Base-by-base conservation (phyloP, 1,284 basidiomycete species). In the Trametes polyzona region DNA sequence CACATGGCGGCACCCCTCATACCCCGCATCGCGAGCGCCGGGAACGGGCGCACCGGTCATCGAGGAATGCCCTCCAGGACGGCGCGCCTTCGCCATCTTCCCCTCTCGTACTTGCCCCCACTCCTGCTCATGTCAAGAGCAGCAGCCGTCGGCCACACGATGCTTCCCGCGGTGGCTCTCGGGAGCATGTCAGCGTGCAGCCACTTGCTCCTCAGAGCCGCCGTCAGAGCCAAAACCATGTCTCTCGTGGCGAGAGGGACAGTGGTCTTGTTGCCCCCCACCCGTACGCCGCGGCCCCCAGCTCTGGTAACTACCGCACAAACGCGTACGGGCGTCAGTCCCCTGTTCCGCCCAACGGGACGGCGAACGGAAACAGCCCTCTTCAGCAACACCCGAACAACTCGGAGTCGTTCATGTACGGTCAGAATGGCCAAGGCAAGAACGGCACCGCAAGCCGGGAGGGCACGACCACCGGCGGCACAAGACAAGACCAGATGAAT, bases 241-340 rank as follows among this genome's bases (percentile, higher is more conserved):
- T 61, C 5, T 26, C 66, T 3, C 67, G 69, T 23, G 67, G 55
- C 4, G 65, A 68, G 35, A 61, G 83, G 37, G 83, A 82, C 26
- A 71, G 72, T 30, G 77, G 74, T 2, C 74, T 87, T 39, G 72
- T 78, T n/a, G 73, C 80, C 6, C 77, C 82, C 30, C 88, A 90
- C 67, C 88, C 88, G 24, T 90, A 90, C 54, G 88, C 87, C 6
- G 76, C 80, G 35, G 80, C 83, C 10, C 82, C 86, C 6, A 81
- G 76, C 57, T 71, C 81, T 2, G 79, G 76, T 42, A 81, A 79
- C 7, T 86, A 84, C 68, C 81, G 83, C 26, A 71, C 73, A 14
- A 74, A 73, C 27, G 65, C 73, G 51, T 87, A 85, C 63, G 86
- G 81, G n/a, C 79, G 84, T 21, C 76, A 77, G 53, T 84, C 87